phyloP scores from a whole-genome alignment of 352 stramenopile genomes.

The Elongisporangium senticosum region DNA sequence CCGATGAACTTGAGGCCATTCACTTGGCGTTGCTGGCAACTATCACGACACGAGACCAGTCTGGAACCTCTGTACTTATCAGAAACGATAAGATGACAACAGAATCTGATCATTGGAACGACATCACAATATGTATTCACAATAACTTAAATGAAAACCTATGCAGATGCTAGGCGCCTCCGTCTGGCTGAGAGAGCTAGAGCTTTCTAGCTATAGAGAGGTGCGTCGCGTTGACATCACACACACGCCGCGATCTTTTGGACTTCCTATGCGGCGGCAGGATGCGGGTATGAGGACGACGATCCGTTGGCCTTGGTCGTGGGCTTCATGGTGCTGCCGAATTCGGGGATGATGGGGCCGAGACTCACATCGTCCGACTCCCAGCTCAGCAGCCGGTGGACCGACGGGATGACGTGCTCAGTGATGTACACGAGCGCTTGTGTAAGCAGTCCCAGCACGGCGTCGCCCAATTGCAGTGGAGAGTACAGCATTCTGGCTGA shows the following conservation, averaged over 20 bases:
- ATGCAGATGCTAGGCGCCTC: no score
- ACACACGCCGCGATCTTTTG: not conserved
- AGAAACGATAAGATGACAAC: no score
- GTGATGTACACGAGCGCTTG: conserved; percentile 25
- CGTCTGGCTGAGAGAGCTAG: no score
- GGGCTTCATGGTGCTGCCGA: not conserved
- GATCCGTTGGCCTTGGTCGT: not conserved
- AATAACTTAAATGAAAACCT: no score
- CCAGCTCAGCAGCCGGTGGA: conserved; percentile 46
- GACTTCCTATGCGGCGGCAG: not conserved
- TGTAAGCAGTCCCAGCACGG: conserved; percentile 29
- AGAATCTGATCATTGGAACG: no score
- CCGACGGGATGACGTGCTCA: conserved; percentile 35
- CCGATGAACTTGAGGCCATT: no score
- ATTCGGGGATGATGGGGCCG: conserved; percentile 22
- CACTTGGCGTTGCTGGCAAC: no score
- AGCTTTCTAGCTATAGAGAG: not conserved
- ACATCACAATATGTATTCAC: no score
- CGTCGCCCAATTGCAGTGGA: conserved; percentile 31
- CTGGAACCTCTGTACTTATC: no score
- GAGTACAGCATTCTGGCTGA: conserved; percentile 18
- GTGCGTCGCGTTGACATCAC: not conserved
- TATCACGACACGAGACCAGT: no score
- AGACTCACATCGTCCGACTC: conserved; percentile 23
- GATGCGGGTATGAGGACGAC: not conserved